Evolutionary conservation across 1,284 basidiomycete genomes (phyloP), one percentile per base, ranked within the genome.

Genomic region (Abortiporus biennis): DNA sequence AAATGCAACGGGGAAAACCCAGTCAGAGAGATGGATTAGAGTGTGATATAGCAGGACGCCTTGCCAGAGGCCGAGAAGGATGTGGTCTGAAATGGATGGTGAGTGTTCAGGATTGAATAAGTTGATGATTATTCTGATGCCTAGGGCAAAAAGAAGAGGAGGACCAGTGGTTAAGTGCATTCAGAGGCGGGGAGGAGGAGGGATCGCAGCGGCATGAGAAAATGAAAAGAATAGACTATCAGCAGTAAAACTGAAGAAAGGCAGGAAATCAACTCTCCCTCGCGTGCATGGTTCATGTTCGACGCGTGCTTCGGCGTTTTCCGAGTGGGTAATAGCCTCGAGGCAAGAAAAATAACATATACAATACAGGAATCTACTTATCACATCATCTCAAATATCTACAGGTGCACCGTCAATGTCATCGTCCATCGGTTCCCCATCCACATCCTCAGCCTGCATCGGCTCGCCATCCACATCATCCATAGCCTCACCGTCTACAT

Each of bases 61-160:
- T 61, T 87, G 81, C 70, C 82, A 80, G 51, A 80, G 69, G 42
- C 85, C 85, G 42, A 74, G 64, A 47, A 89, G 74, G 58, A 86
- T 63, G 52, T 70, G 68, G 54, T 85, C 76, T 47, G 72, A 70
- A 33, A 78, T 62, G 52, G 72, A 63, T 12, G 72, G 62, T 3
- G 49, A 40, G 43, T 53, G 58, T 34, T 59, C 57, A n/a, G 52
- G 56, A 45, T 47, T 45, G 43, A 60, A 71, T 54, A 78, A 60
- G 62, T 84, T 78, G 51, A 86, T 64, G 41, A 77, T 58, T 45
- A 88, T 74, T 48, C 85, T 83, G 40, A 79, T 78, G 51, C 81
- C 81, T 52, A 88, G 72, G 42, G 72, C 72, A 46, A 73, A 54
- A 47, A 76, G 59, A 41, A 74, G 61, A 38, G 70, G 67, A 43